These are phyloP conservation scores for Somion occarium DNA, from an alignment of 1,284 basidiomycete species.

Conservation along the genomic window DNA sequence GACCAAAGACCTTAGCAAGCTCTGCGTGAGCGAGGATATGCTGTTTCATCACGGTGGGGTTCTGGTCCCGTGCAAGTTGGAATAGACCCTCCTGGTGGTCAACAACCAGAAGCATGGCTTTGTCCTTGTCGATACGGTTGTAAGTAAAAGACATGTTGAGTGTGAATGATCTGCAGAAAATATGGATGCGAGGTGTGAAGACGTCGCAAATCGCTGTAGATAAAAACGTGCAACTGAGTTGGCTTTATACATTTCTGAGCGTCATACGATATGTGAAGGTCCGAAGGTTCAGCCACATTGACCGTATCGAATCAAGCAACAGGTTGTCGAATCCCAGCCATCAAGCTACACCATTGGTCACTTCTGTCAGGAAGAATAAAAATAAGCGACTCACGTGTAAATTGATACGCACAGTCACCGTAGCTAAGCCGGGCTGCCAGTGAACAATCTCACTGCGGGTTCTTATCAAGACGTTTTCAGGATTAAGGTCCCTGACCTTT, in stretches of 20 bases:
- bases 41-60: conserved; percentile 1
- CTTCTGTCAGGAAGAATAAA: no score
- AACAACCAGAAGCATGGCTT: conserved; percentile 9
- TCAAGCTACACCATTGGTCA: no score
- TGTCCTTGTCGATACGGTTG: conserved; percentile 10
- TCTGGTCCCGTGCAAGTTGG: conserved; percentile 5
- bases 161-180: neutral
- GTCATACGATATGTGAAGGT: neutral
- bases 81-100: conserved; percentile 10
- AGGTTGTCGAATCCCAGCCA: no score
- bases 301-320: neutral
- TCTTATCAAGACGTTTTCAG: no score
- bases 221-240: no score
- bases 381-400: neutral
- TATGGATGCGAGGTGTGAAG: neutral
- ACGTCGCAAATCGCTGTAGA: no score
- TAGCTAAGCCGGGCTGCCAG: neutral
- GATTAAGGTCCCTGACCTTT: neutral
- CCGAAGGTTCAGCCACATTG: neutral
- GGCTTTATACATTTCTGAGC: no score
- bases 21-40: conserved; percentile 8
- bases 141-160: conserved; percentile 8
- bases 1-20: conserved; percentile 7
- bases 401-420: neutral
- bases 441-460: no score